A percentile compares a stretch with the other conserved stretches of the same genome.
These are phyloP conservation scores for Rheum nobile DNA, from an alignment of 148 eudicot species.

Conservation along the genomic window DNA sequence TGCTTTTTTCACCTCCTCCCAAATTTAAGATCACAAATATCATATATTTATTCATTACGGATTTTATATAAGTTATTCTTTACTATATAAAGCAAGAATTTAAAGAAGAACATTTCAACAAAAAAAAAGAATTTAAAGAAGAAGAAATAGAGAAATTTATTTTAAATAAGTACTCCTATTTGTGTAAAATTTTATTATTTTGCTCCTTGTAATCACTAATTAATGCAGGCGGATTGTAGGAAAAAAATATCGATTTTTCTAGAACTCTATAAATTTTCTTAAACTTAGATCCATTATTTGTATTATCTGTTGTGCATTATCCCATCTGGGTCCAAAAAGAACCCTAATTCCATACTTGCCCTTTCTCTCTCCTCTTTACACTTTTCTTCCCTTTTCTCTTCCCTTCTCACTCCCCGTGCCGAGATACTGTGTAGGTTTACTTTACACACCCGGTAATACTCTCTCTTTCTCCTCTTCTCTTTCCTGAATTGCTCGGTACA, in stretches of 20 bases:
- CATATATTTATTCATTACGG: too few relatives aligned
- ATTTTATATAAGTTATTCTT: too few relatives aligned
- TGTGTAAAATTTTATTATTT: too few relatives aligned
- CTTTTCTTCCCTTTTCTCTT: background rate
- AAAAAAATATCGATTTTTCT: background rate
- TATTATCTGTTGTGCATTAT: background rate
- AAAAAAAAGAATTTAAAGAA: too few relatives aligned
- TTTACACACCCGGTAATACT: constrained; percentile 5
- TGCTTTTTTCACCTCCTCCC: too few relatives aligned
- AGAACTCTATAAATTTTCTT: background rate
- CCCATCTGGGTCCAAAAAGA: background rate
- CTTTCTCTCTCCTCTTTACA: constrained; percentile 5
- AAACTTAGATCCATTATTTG: background rate
- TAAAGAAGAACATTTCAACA: too few relatives aligned
- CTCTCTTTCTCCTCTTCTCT: background rate
- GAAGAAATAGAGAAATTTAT: too few relatives aligned
- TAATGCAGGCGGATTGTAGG: background rate
- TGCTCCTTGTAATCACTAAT: background rate
- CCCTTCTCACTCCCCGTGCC: background rate
- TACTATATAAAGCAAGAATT: too few relatives aligned
- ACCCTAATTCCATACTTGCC: constrained; percentile 4
- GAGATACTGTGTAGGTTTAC: constrained; percentile 4
- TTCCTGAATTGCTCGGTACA: background rate
- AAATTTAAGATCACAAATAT: too few relatives aligned
- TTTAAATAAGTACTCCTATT: too few relatives aligned